These are phyloP conservation scores for Vitrella brassicaformis DNA, from an alignment of 73 alveolate genomes.

Conservation along the genomic window DNA sequence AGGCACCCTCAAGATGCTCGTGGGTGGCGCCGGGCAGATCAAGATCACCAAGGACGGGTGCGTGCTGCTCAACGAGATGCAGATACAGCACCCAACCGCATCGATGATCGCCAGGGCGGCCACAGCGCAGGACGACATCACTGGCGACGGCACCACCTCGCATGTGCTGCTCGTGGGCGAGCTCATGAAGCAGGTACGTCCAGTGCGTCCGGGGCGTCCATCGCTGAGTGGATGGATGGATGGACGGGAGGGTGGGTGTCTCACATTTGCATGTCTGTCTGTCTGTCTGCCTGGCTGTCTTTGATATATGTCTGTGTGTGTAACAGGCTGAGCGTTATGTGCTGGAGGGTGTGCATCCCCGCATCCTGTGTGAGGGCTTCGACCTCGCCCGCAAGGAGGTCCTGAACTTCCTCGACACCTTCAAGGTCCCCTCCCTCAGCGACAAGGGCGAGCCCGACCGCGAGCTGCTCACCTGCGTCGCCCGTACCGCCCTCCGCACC, in stretches of 20 bases:
- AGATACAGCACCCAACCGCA: slow-evolving; percentile 94
- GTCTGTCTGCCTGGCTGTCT: too few relatives aligned
- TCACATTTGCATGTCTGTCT: too few relatives aligned
- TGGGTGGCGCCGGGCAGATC: slow-evolving; percentile 98
- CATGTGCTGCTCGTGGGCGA: slow-evolving; percentile 90
- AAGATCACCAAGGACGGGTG: slow-evolving; percentile 94
- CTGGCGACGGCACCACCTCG: slow-evolving; percentile 96
- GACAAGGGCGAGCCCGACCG: slow-evolving; percentile 51
- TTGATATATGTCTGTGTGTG: too few relatives aligned
- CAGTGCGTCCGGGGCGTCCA: too few relatives aligned
- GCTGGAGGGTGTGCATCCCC: slow-evolving; percentile 90
- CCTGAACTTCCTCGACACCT: slow-evolving; percentile 49
- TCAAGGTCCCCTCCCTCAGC: slow-evolving; percentile 12
- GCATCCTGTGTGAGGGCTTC: slow-evolving; percentile 75
- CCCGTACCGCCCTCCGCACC: slow-evolving; percentile 78
- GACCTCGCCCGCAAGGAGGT: slow-evolving; percentile 75
- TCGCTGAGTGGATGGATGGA: too few relatives aligned
- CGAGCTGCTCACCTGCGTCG: slow-evolving; percentile 80
- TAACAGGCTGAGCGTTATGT: slow-evolving; percentile 82
- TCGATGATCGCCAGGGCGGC: slow-evolving; percentile 97
- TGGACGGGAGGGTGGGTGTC: too few relatives aligned
- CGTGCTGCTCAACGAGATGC: slow-evolving; percentile 90
- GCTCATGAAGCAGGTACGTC: slow-evolving; percentile 70
- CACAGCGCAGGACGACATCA: slow-evolving; percentile 89
- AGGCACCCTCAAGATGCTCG: slow-evolving; percentile 91